Evolutionary conservation across 345 rosid species (phyloP), one percentile per base, ranked within the genome.

Genomic region (Euphorbia lathyris): DNA sequence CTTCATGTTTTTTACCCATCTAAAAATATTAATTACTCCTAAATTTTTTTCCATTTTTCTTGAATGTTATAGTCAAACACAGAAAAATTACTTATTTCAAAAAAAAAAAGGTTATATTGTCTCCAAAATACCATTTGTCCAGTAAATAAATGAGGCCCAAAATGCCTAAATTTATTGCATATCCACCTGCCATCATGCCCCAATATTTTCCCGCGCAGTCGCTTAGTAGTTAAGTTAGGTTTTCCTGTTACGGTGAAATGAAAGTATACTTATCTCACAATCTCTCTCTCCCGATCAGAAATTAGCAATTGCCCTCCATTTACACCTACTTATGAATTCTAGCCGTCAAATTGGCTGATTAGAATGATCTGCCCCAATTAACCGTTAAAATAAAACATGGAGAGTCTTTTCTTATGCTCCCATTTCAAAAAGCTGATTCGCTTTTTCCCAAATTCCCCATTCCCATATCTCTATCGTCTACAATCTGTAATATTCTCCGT

Each of bases 171-270:
- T n/a, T n/a, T n/a, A n/a, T n/a, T n/a, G n/a, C n/a, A n/a, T n/a
- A n/a, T n/a, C n/a, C n/a, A n/a, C n/a, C n/a, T n/a, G n/a, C n/a
- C n/a, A n/a, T n/a, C n/a, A n/a, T n/a, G n/a, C n/a, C n/a, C n/a
- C n/a, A 19, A 53, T 53, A 40, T 40, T 40, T n/a, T 55, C 23
- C 71, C 63, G 63, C 63, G 63, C 48, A 55, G 34, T 36, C 62
- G 61, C 14, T 19, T 34, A 16, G 34, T 55, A 4, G 17, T 26
- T 34, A n/a, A n/a, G n/a, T n/a, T n/a, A n/a, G n/a, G n/a, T n/a
- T n/a, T n/a, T n/a, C n/a, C n/a, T n/a, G n/a, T n/a, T n/a, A n/a
- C n/a, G n/a, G n/a, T n/a, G n/a, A n/a, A n/a, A n/a, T n/a, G n/a
- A n/a, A n/a, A n/a, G n/a, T n/a, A n/a, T n/a, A n/a, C n/a, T n/a